Percentiles rank a stretch among this genome's conserved stretches.
Evolutionary conservation across 345 rosid species (phyloP).

Genomic region (Hibiscus trionum): DNA sequence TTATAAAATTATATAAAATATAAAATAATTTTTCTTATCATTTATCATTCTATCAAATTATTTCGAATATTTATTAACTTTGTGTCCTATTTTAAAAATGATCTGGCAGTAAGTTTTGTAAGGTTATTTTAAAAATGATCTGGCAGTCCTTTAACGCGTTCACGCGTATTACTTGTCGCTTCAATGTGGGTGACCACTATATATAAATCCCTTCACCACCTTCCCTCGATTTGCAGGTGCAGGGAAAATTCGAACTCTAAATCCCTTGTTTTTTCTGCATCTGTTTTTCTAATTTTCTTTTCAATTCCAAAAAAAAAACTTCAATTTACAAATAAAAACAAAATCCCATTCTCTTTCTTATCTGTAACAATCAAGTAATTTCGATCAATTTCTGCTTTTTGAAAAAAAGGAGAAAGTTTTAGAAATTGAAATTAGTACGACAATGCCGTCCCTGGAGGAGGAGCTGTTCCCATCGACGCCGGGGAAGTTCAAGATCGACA

Average conservation of each 20-base stretch:
- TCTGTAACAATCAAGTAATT: neutral
- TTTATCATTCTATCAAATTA: no score
- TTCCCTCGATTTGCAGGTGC: conserved; percentile 40
- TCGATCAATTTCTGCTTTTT: no score
- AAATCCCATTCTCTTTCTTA: neutral
- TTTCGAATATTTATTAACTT: no score
- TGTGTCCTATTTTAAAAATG: no score
- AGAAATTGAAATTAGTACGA: neutral
- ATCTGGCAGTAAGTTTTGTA: neutral
- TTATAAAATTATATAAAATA: no score
- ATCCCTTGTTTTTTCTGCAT: conserved; percentile 35
- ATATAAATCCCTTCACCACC: conserved; percentile 22
- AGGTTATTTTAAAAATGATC: neutral
- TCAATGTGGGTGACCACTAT: conserved; percentile 14
- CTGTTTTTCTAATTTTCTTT: conserved; percentile 9
- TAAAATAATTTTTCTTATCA: no score
- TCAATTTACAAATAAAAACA: no score
- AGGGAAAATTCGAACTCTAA: conserved; percentile 11
- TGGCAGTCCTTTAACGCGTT: conserved; percentile 45
- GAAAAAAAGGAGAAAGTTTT: neutral
- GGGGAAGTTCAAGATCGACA: conserved; percentile 78
- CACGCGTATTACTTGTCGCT: conserved; percentile 46
- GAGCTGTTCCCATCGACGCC: conserved; percentile 86
- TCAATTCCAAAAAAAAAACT: no score
- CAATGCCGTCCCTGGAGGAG: conserved; percentile 67